phyloP scores from a whole-genome alignment of 495 filamentous ascomycete species.

The Penicillium paradoxum region DNA sequence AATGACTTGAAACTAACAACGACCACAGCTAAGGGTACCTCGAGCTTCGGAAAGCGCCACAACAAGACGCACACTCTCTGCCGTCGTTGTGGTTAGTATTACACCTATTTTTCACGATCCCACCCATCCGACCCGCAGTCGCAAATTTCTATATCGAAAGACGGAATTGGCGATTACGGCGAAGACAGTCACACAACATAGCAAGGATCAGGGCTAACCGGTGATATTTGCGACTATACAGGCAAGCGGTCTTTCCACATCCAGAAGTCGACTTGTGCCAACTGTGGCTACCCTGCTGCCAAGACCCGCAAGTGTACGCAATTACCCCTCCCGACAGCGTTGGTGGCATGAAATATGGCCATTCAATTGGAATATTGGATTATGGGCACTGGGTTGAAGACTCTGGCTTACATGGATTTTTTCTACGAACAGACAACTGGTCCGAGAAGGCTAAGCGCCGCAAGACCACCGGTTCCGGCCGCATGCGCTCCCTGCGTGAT shows the following conservation, averaged over 20 bases:
- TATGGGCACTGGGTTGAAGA: constrained; percentile 8
- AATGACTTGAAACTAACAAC: constrained; percentile 42
- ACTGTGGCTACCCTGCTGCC: constrained; percentile 95
- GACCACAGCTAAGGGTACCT: constrained; percentile 80
- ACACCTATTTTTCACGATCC: constrained; percentile 14
- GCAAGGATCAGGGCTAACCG: constrained; percentile 23
- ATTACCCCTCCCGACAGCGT: constrained; percentile 17
- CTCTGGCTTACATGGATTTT: constrained; percentile 29
- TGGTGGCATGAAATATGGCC: constrained; percentile 11
- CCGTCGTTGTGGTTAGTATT: constrained; percentile 94
- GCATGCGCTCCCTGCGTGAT: constrained; percentile 85
- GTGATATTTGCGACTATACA: constrained; percentile 38
- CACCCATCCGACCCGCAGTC: constrained; percentile 17
- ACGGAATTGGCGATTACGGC: constrained; percentile 14
- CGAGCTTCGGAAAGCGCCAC: constrained; percentile 96
- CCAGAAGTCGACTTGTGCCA: constrained; percentile 97
- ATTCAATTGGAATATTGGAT: constrained; percentile 8
- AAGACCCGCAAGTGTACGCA: constrained; percentile 98
- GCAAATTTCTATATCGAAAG: constrained; percentile 21
- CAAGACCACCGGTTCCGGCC: constrained; percentile 96
- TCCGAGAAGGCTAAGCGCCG: constrained; percentile 98
- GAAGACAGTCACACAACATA: constrained; percentile 5
- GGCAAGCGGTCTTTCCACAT: constrained; percentile 96
- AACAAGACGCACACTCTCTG: constrained; percentile 99
- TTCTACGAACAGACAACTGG: constrained; percentile 78